Percentiles rank a stretch among this genome's conserved stretches.
phyloP scores from a whole-genome alignment of 768 basidiomycete genomes.

The Lentinula edodes region DNA sequence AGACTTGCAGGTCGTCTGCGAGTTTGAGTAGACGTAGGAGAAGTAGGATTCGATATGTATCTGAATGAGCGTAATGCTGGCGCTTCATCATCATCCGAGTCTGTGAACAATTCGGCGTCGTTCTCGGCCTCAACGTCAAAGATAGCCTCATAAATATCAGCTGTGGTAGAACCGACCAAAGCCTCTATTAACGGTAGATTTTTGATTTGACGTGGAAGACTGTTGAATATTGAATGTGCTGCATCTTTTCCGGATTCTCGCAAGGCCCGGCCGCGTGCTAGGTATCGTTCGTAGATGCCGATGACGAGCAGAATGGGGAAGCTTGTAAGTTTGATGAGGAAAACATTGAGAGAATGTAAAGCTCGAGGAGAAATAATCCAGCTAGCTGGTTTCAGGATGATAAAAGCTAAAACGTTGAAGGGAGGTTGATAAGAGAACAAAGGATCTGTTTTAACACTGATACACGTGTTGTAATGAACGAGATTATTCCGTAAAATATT shows the following conservation, averaged over 20 bases:
- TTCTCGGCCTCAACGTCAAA: slow-evolving; percentile 60
- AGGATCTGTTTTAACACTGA: slow-evolving; percentile 81
- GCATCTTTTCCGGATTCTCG: slow-evolving; percentile 49
- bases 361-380: slow-evolving; percentile 70
- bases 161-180: slow-evolving; percentile 63
- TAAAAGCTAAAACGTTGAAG: slow-evolving; percentile 78
- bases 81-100: slow-evolving; percentile 40
- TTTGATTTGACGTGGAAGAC: slow-evolving; percentile 66
- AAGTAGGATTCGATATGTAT: background rate
- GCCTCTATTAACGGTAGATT: slow-evolving; percentile 72
- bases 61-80: slow-evolving; percentile 29
- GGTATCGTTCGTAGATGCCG: slow-evolving; percentile 72
- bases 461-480: slow-evolving; percentile 6
- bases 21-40: slow-evolving; percentile 15
- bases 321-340: slow-evolving; percentile 78
- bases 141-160: slow-evolving; percentile 70
- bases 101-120: slow-evolving; percentile 47
- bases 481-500: background rate
- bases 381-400: slow-evolving; percentile 74
- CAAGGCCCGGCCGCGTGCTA: slow-evolving; percentile 43
- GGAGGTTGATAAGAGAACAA: slow-evolving; percentile 91
- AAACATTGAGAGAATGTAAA: slow-evolving; percentile 81
- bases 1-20: slow-evolving; percentile 21
- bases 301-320: slow-evolving; percentile 78
- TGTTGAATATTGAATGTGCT: slow-evolving; percentile 54